Evolutionary conservation across 768 basidiomycete genomes (phyloP), one percentile per base, ranked within the genome.

Genomic region (Ephemerocybe angulata): DNA sequence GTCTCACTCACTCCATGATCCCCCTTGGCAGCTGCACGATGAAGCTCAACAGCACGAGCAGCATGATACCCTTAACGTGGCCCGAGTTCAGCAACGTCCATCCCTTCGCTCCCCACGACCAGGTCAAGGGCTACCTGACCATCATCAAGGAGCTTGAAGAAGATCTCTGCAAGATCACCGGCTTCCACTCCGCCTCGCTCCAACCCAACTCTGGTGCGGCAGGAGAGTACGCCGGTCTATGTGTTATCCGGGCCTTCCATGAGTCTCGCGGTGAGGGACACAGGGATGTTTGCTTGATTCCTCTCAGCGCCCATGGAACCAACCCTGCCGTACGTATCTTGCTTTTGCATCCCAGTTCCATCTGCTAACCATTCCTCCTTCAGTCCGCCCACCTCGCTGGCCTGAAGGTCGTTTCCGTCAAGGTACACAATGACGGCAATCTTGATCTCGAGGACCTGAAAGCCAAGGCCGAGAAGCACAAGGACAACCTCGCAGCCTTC

Each of bases 171-270:
- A 88, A 81, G 64, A 91, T 98, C 56, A 98, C 97, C 12, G 97
- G 97, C n/a, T 97, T 98, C 75, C 82, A 92, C 60, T 85, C 93
- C 19, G 93, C 93, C 57, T 95, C 93, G 1, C 80, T 99, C n/a
- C 97, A 99, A 68, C 97, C 97, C 31, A 99, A 99, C 71, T 98
- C 97, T 13, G 97, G 97, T 41, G 97, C 97, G 17, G 92, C 94
- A 57, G 97, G 97, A 25, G 97, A 99, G 73, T 99, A 95, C 63
- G 83, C 97, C 29, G 97, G 97, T n/a, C 81, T 99, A 21, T 87
- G 83, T 50, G 88, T 98, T 57, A 98, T 99, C 65, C 84, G 88
- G 46, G 95, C 95, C 10, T 99, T 94, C 71, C 93, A 98, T 64
- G 87, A 89, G 66, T 90, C 92, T 51, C 85, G 87, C 21, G 90